These are phyloP conservation scores for Persicaria tinctoria DNA, from an alignment of 148 eudicot species.

Conservation along the genomic window DNA sequence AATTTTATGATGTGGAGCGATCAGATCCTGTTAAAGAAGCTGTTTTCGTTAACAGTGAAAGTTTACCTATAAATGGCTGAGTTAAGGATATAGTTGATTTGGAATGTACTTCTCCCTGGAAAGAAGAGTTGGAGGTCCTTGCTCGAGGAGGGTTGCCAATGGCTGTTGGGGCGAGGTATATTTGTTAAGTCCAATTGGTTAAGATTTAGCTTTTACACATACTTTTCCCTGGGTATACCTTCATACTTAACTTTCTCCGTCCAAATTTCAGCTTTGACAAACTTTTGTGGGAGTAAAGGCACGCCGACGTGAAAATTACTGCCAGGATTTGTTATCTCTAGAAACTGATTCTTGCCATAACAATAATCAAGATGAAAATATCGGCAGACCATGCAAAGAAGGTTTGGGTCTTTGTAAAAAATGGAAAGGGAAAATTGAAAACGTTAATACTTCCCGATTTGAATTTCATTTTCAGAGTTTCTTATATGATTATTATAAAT, in stretches of 20 bases:
- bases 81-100: constrained; percentile 21
- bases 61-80: constrained; percentile 15
- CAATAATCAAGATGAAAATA: no score
- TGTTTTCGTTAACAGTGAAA: constrained; percentile 28
- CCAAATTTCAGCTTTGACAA: constrained; percentile 83
- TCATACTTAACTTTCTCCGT: constrained; percentile 6
- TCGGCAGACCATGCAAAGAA: no score
- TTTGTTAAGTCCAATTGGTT: not conserved
- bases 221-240: not conserved
- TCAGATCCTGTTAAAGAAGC: constrained; percentile 59
- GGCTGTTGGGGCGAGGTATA: constrained; percentile 98
- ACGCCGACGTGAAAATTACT: constrained; percentile 69
- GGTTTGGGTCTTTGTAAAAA: no score
- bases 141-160: constrained; percentile 95
- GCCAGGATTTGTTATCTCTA: constrained; percentile 27
- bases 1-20: constrained; percentile 85
- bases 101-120: constrained; percentile 48
- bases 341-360: no score
- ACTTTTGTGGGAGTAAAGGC: constrained; percentile 91
- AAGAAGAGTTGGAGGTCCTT: constrained; percentile 88
- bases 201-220: not conserved
- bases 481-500: no score
- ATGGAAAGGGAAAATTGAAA: no score
- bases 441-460: no score
- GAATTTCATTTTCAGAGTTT: no score